phyloP scores from a whole-genome alignment of 805 yeast species.

The Metschnikowia continentalis region DNA sequence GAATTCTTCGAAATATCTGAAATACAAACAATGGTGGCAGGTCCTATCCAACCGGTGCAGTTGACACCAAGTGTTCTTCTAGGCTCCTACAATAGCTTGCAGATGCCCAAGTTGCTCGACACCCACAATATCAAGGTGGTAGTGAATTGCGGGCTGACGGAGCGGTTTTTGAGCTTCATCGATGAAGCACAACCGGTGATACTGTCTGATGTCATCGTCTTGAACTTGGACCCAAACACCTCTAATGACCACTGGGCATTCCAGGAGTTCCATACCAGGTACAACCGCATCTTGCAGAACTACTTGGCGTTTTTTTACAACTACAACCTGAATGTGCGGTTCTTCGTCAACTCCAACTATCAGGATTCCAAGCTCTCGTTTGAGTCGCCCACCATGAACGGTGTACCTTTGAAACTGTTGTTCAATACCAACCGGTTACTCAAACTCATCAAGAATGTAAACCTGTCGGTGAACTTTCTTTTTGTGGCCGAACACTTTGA shows the following conservation, averaged over 20 bases:
- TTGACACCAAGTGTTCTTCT: constrained; percentile 16
- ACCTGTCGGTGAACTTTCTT: constrained; percentile 28
- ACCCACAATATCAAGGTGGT: constrained; percentile 31
- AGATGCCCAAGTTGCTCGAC: constrained; percentile 14
- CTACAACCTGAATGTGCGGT: constrained; percentile 27
- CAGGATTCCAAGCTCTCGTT: constrained; percentile 18
- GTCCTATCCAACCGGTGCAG: constrained; percentile 2
- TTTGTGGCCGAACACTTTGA: constrained; percentile 31
- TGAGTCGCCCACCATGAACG: constrained; percentile 34
- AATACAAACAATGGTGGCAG: constrained; percentile 3
- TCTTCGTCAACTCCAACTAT: constrained; percentile 27
- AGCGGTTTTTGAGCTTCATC: constrained; percentile 25
- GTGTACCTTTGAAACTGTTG: constrained; percentile 33
- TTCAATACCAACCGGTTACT: constrained; percentile 35
- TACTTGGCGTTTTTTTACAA: constrained; percentile 34
- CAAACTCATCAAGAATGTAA: constrained; percentile 31
- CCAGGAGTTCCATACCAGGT: constrained; percentile 25
- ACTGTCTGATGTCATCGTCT: constrained; percentile 35
- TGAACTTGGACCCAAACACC: constrained; percentile 33
- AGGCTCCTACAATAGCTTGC: constrained; percentile 10
- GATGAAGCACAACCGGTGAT: constrained; percentile 20
- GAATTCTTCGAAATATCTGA: not conserved
- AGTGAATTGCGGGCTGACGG: constrained; percentile 36
- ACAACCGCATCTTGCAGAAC: constrained; percentile 34
- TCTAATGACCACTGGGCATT: constrained; percentile 20